Conservation (phyloP, 768 basidiomycete genomes). For the Amanita pseudoporphyria region DNA sequence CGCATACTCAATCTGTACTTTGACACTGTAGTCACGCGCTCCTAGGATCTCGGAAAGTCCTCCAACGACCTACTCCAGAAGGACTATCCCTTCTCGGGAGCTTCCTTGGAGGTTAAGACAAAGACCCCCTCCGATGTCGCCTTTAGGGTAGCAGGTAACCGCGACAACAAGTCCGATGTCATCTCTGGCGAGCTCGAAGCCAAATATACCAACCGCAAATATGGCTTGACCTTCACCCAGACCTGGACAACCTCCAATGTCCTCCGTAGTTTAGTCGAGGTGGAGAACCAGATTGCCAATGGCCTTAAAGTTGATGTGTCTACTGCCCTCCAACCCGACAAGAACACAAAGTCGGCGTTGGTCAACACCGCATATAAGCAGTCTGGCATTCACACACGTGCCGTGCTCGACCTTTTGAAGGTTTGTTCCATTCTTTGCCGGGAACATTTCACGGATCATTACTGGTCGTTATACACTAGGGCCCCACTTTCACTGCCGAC, state of each 20-base stretch:
- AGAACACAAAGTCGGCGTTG: conserved; percentile 76
- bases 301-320: conserved; percentile 93
- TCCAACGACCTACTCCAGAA: conserved; percentile 89
- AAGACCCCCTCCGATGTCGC: conserved; percentile 80
- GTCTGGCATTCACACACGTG: conserved; percentile 88
- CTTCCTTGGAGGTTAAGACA: conserved; percentile 78
- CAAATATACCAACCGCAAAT: conserved; percentile 86
- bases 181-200: conserved; percentile 92
- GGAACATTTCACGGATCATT: not conserved
- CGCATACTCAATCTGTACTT: conserved; percentile 5
- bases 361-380: conserved; percentile 90
- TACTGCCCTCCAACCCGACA: conserved; percentile 79
- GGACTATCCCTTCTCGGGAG: conserved; percentile 80
- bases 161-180: conserved; percentile 59
- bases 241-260: conserved; percentile 93
- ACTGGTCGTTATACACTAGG: conserved; percentile 34
- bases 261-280: conserved; percentile 85
- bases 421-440: conserved; percentile 30
- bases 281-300: conserved; percentile 95
- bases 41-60: conserved; percentile 91
- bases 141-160: conserved; percentile 87
- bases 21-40: conserved; percentile 6
- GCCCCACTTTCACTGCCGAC: conserved; percentile 96
- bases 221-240: conserved; percentile 91
- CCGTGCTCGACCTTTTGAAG: conserved; percentile 89